A percentile compares a stretch with the other conserved stretches of the same genome.
These are phyloP conservation scores for Eucalyptus urophylla DNA, from an alignment of 345 rosid species.

Conservation along the genomic window DNA sequence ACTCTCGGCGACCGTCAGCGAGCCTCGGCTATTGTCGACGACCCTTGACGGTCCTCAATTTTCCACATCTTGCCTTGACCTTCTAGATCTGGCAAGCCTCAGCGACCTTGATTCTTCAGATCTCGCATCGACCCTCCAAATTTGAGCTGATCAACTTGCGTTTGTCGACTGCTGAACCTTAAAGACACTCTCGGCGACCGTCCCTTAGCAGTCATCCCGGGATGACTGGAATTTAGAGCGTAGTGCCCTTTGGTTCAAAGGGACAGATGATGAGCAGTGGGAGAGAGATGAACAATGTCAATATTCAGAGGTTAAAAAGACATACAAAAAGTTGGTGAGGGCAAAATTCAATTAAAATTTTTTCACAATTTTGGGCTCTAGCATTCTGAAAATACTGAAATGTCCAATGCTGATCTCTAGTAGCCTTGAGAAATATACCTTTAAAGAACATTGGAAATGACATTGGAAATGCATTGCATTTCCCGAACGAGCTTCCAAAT, in stretches of 20 bases:
- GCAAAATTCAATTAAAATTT: background rate
- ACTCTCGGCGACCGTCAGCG: no score
- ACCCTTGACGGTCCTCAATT: background rate
- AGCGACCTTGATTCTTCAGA: background rate
- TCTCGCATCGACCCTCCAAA: background rate
- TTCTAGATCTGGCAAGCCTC: background rate
- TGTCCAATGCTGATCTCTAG: background rate
- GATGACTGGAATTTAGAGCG: background rate
- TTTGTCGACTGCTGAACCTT: background rate
- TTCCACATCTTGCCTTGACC: background rate
- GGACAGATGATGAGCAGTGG: background rate
- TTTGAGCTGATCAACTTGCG: background rate
- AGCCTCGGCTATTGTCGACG: background rate
- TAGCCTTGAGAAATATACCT: background rate
- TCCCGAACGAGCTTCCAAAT: background rate
- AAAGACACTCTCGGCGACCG: background rate
- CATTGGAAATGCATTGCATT: background rate
- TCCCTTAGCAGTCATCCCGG: background rate
- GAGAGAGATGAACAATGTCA: background rate
- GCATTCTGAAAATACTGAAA: background rate
- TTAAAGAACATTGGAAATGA: background rate
- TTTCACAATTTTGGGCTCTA: background rate
- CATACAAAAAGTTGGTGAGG: background rate
- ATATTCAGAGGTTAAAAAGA: background rate
- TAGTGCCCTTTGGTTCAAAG: background rate